Evolutionary conservation across 2,329 filamentous ascomycete genomes (phyloP), one percentile per base, ranked within the genome.

Genomic region (Sporothrix curviconia): DNA sequence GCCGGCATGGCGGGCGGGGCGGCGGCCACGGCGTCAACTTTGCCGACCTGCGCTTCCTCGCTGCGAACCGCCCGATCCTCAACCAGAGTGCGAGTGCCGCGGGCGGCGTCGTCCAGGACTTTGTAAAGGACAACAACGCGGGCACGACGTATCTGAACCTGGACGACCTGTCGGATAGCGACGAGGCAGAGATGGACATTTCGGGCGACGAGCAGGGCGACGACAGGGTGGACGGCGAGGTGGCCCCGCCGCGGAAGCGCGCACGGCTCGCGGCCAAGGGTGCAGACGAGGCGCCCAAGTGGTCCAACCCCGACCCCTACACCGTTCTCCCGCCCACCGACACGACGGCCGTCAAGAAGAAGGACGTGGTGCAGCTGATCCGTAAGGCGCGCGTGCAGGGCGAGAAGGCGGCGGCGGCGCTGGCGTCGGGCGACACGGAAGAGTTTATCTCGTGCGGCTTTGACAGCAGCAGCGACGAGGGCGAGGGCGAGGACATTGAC

Each of bases 261-360:
- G 51, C 59, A 0, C 61, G 62, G 9, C 17, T 50, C 2, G 19
- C 30, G 14, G 32, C 30, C 24, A 42, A 46, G 32, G 34, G n/a
- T 46, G 25, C 22, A 28, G 36, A 24, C 30, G 49, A 57, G 42
- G 30, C 44, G 5, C 90, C 91, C 3, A 91, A 88, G 70, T 97
- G 92, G 92, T 96, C 91, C 4, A 97, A 97, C 65, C 92, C 92
- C 3, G 92, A 97, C 69, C 91, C 92, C 0, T 96, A 97, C 71
- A 95, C 90, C 6, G 88, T 84, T 2, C 76, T 96, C 9, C 92
- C 92, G 8, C 91, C 90, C 7, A 82, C 85, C 0, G 87, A 92
- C 62, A 78, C 76, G 5, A 78, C n/a, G 17, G 44, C 12, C 39
- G 80, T 81, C 19, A 95, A 94, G 72, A 90, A 87, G 71, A 86